Evolutionary conservation across 2,329 filamentous ascomycete genomes (phyloP).

Genomic region (Fusarium abutilonis): DNA sequence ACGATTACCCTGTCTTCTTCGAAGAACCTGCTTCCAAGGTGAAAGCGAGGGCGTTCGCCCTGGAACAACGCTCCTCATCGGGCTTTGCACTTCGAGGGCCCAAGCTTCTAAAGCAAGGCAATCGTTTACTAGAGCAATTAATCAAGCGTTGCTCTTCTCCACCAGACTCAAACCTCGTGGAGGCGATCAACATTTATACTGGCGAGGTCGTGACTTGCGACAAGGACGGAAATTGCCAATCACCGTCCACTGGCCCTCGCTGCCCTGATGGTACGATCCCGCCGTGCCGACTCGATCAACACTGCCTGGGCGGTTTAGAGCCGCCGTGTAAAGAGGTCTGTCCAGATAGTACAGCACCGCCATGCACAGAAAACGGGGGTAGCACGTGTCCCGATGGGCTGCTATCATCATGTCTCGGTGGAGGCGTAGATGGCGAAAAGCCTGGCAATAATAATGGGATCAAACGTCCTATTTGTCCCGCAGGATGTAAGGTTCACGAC

Average conservation of each 20-base stretch:
- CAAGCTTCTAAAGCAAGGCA: not conserved
- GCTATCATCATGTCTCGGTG: not conserved
- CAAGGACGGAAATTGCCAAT: not conserved
- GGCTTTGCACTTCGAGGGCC: not conserved
- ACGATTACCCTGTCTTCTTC: not conserved
- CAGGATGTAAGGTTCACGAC: not conserved
- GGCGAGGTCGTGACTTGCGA: slow-evolving; percentile 1
- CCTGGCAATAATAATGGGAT: not conserved
- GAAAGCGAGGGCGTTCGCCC: not conserved
- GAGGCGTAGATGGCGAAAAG: not conserved
- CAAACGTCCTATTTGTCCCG: not conserved
- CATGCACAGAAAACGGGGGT: not conserved
- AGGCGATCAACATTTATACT: slow-evolving; percentile 1
- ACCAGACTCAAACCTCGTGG: not conserved
- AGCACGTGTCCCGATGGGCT: not conserved
- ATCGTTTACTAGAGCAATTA: not conserved
- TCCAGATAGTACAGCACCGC: not conserved
- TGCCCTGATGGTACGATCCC: not conserved
- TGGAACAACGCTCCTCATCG: not conserved
- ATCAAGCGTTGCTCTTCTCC: not conserved
- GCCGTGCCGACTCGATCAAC: not conserved
- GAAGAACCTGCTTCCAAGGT: not conserved
- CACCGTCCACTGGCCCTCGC: not conserved
- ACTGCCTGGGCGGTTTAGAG: not conserved
- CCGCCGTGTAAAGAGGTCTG: not conserved